Percentiles rank a stretch among this genome's conserved stretches.
These are phyloP conservation scores for Cyclostephanos tholiformis DNA, from an alignment of 108 stramenopile species.

Conservation along the genomic window DNA sequence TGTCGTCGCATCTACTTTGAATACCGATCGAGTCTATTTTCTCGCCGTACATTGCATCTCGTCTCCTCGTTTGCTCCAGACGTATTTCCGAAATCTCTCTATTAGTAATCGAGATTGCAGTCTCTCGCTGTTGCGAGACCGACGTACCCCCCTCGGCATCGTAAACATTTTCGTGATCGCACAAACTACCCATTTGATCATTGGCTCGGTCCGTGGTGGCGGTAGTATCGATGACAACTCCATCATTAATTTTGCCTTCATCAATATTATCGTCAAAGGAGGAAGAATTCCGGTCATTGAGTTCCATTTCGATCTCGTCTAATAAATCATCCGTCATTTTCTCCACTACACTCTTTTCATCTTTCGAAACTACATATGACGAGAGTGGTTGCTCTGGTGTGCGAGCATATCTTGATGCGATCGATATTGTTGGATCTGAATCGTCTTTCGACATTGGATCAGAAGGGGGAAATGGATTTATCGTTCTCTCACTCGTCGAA, in stretches of 20 bases:
- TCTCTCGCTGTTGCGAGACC: too few relatives aligned
- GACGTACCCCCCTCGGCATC: neutral
- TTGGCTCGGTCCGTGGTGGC: too few relatives aligned
- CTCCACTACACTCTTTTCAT: neutral
- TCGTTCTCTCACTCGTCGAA: neutral
- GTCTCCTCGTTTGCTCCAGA: too few relatives aligned
- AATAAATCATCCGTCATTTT: constrained; percentile 33
- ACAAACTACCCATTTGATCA: neutral
- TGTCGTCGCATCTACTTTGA: too few relatives aligned
- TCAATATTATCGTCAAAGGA: neutral
- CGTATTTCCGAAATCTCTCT: too few relatives aligned
- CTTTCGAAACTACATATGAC: neutral
- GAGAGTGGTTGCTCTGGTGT: neutral
- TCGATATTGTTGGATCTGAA: neutral
- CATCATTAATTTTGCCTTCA: neutral
- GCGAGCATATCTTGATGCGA: neutral
- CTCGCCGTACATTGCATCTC: too few relatives aligned
- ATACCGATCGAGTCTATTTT: too few relatives aligned
- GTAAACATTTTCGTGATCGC: neutral
- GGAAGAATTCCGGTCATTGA: constrained; percentile 20
- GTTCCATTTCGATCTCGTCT: constrained; percentile 41
- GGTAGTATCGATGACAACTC: neutral
- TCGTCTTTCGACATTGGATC: neutral
- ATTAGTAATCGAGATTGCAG: too few relatives aligned
- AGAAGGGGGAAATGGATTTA: neutral